phyloP scores from a whole-genome alignment of 176 grass and related monocot genomes.

The Oryza officinalis region DNA sequence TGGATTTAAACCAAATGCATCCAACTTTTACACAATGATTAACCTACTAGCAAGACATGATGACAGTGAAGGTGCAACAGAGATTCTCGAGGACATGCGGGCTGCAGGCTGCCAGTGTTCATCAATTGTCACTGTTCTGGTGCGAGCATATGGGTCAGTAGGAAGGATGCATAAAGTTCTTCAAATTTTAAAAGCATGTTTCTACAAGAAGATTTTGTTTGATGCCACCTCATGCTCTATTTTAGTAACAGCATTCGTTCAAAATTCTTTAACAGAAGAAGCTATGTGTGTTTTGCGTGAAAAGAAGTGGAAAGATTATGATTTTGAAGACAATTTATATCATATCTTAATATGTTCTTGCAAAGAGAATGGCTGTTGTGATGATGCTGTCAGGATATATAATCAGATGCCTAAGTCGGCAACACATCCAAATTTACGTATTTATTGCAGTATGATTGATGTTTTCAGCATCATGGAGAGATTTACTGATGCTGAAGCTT shows the following conservation, averaged over 20 bases:
- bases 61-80: constrained; percentile 48
- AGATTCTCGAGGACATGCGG: constrained; percentile 80
- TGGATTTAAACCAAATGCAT: constrained; percentile 72
- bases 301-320: constrained; percentile 81
- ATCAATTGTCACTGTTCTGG: constrained; percentile 65
- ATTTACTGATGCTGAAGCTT: constrained; percentile 69
- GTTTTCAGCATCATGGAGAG: constrained; percentile 68
- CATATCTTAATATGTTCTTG: constrained; percentile 91
- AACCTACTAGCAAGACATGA: constrained; percentile 79
- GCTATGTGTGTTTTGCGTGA: constrained; percentile 69
- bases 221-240: constrained; percentile 85
- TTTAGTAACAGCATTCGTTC: constrained; percentile 67
- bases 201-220: constrained; percentile 65
- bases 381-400: constrained; percentile 71
- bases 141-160: constrained; percentile 66
- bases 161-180: constrained; percentile 65
- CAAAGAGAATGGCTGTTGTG: constrained; percentile 66
- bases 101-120: constrained; percentile 64
- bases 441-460: constrained; percentile 86
- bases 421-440: constrained; percentile 66
- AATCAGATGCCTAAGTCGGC: constrained; percentile 56
- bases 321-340: constrained; percentile 83
- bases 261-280: constrained; percentile 74
- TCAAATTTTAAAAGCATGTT: constrained; percentile 60
- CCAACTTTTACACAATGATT: constrained; percentile 91